Base-by-base conservation (phyloP, 805 yeast genomes). In the Kazachstania africana region DNA sequence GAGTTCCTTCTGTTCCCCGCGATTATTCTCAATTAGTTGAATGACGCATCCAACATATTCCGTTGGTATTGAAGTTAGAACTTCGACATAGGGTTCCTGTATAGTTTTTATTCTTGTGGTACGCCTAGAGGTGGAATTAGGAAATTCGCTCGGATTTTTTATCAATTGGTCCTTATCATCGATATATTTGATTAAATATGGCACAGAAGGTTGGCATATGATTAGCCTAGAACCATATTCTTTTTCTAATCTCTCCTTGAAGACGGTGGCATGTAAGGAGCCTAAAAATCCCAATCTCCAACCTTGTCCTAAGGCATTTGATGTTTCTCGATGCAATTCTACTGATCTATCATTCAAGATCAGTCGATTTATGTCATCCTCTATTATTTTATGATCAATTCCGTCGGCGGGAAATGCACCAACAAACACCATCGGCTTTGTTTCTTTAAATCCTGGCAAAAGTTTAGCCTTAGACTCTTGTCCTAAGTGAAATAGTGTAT, bases 371-470 rank as follows among this genome's bases (percentile, higher is more conserved):
- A 88, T 74, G 52, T 85, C 78, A 45, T 91, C 97, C 48, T 91
- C 94, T 63, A 88, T 66, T 17, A 71, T 78, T 38, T 81, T 80
- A 54, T 88, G 88, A 46, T 88, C 95, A 0, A 78, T 69, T 4
- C 95, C 95, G 47, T 88, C 95, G 0, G 95, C 91, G 0, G 98
- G 97, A 45, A 84, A 88, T 0, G 97, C 98, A 10, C 97, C 97
- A 29, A 88, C 93, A 53, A 88, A 91, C 6, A 88, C 97, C 97
- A 91, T 91, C 1, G 97, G 95, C 55, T 91, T 87, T 1, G 94
- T 87, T 46, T 84, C 95, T 56, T 87, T 96, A 54, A 88, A 91
- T 1, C 97, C 97, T 1, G 93, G 95, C 16, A 88, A 63, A 1
- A 95, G 78, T 39, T 76, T 82, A 2, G 80, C 75, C 25, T 65